Percentiles rank a stretch among this genome's conserved stretches.
Evolutionary conservation across 2,329 filamentous ascomycete genomes (phyloP).

Genomic region (Clonostachys byssicola): DNA sequence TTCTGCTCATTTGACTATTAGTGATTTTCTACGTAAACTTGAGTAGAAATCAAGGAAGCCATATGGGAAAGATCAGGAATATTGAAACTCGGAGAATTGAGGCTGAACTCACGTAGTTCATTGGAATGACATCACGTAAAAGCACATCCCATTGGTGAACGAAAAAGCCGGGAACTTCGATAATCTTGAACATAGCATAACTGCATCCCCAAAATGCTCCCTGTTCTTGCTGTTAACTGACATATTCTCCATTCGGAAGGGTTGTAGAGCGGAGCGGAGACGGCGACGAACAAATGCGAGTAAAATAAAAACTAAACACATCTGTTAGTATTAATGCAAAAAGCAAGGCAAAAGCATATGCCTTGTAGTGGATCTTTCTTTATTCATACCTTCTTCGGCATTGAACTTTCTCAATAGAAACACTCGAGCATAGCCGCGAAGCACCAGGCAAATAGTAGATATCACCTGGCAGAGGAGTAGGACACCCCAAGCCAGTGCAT

Average conservation of each 20-base stretch:
- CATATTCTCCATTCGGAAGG: too few species aligned
- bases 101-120: not conserved
- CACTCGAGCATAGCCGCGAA: constrained; percentile 5
- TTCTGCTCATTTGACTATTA: too few species aligned
- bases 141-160: constrained; percentile 26
- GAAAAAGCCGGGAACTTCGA: constrained; percentile 23
- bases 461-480: constrained; percentile 3
- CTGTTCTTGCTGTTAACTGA: not conserved
- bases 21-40: too few species aligned
- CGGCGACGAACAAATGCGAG: too few species aligned
- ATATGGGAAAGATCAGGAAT: constrained; percentile 22
- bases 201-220: constrained; percentile 10
- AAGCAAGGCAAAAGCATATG: too few species aligned
- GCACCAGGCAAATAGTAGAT: constrained; percentile 1
- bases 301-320: too few species aligned
- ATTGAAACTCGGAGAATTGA: too few species aligned
- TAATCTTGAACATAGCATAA: constrained; percentile 13
- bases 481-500: constrained; percentile 4
- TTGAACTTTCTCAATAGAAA: constrained; percentile 1
- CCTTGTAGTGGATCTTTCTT: not conserved
- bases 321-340: too few species aligned
- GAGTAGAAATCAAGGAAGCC: constrained; percentile 12
- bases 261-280: not conserved
- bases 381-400: constrained; percentile 4
- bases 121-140: constrained; percentile 15